phyloP scores from a whole-genome alignment of 2,329 filamentous ascomycete species.

The Venturia pyrina region DNA sequence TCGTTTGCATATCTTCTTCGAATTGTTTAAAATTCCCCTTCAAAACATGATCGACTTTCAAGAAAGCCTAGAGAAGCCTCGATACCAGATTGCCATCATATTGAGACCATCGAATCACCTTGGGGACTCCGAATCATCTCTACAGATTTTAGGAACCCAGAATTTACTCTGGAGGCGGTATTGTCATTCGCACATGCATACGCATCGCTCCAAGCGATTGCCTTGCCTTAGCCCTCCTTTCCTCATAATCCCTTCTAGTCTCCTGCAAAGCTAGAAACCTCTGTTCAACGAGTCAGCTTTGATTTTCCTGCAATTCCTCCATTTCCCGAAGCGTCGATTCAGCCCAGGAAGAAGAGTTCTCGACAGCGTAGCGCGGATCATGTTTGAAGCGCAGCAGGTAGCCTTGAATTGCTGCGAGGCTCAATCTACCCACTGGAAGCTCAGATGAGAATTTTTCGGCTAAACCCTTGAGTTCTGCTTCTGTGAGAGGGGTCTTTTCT shows the following conservation, averaged over 20 bases:
- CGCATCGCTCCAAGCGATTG: background rate
- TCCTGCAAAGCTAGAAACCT: background rate
- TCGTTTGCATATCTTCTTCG: too few relatives aligned
- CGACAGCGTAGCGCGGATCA: slow-evolving; percentile 6
- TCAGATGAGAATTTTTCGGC: slow-evolving; percentile 20
- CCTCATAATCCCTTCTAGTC: background rate
- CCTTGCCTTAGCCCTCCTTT: background rate
- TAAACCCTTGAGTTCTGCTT: slow-evolving; percentile 16
- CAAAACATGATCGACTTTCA: too few relatives aligned
- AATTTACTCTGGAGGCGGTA: background rate
- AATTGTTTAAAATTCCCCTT: too few relatives aligned
- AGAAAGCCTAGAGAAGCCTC: too few relatives aligned
- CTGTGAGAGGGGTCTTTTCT: background rate
- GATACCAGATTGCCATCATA: background rate
- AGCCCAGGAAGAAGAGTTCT: background rate
- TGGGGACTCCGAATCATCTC: background rate
- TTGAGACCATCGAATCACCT: background rate
- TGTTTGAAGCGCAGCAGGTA: slow-evolving; percentile 9
- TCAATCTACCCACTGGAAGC: slow-evolving; percentile 21
- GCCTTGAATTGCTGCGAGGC: slow-evolving; percentile 21
- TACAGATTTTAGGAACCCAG: background rate
- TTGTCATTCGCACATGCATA: too few relatives aligned
- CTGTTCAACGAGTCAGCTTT: background rate
- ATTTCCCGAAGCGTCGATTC: slow-evolving; percentile 1
- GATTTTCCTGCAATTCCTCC: background rate